These are phyloP conservation scores for Ilyonectria destructans DNA, from an alignment of 2,329 filamentous ascomycete genomes.

Conservation along the genomic window DNA sequence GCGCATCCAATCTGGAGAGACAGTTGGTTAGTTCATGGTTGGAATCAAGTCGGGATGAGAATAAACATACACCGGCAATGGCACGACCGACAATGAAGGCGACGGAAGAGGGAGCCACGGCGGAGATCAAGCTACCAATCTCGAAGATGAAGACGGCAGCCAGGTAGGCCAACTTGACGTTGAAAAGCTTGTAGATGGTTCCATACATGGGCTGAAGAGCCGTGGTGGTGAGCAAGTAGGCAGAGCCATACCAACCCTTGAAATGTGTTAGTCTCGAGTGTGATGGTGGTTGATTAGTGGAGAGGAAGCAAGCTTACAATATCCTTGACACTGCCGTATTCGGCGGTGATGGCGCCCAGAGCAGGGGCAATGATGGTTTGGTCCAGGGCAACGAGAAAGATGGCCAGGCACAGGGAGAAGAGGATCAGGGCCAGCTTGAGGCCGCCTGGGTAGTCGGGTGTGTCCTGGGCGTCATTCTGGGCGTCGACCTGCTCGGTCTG, in stretches of 20 bases:
- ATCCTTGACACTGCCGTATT: conserved; percentile 63
- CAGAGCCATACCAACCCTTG: conserved; percentile 67
- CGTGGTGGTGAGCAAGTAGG: conserved; percentile 66
- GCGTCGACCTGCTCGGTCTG: conserved; percentile 36
- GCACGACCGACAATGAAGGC: conserved; percentile 69
- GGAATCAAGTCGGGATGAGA: background rate
- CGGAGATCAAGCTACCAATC: conserved; percentile 62
- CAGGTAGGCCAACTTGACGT: conserved; percentile 64
- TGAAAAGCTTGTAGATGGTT: conserved; percentile 66
- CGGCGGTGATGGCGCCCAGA: conserved; percentile 66
- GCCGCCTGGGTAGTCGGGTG: conserved; percentile 58
- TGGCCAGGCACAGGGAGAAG: conserved; percentile 60
- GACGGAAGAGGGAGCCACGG: conserved; percentile 62
- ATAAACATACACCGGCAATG: conserved; percentile 60
- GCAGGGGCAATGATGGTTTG: conserved; percentile 70
- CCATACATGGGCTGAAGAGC: conserved; percentile 68
- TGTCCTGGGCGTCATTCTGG: background rate
- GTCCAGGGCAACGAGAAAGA: conserved; percentile 68
- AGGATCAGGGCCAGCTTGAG: conserved; percentile 61
- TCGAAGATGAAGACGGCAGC: conserved; percentile 61
- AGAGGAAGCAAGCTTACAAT: conserved; percentile 55
- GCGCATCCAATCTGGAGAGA: conserved; percentile 61
- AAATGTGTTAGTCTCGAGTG: conserved; percentile 25
- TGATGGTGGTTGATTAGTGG: background rate
- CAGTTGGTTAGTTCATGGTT: conserved; percentile 37